Evolutionary conservation across 2,329 filamentous ascomycete species (phyloP).

Genomic region (Fusarium sp.): DNA sequence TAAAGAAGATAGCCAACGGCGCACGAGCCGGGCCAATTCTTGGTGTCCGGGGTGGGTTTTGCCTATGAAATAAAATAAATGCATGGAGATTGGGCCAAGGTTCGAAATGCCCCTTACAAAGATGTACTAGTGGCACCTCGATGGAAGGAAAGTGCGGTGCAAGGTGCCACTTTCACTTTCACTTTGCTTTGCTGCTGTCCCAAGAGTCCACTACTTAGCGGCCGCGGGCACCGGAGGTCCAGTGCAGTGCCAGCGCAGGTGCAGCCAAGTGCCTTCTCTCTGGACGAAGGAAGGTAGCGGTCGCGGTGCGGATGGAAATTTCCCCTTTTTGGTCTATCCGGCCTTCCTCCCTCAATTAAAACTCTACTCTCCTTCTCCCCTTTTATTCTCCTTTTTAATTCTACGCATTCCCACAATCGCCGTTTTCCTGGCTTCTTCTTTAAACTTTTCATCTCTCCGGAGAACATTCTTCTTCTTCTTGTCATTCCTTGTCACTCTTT

Average conservation of each 20-base stretch:
- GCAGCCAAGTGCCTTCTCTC: slow-evolving; percentile 11
- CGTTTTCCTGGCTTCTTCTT: slow-evolving; percentile 35
- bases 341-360: slow-evolving; percentile 41
- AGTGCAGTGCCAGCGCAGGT: slow-evolving; percentile 40
- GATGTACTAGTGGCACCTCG: slow-evolving; percentile 40
- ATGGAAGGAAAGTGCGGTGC: slow-evolving; percentile 39
- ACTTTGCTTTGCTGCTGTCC: slow-evolving; percentile 22
- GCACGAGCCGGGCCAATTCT: slow-evolving; percentile 32
- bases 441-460: slow-evolving; percentile 40
- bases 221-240: slow-evolving; percentile 37
- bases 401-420: slow-evolving; percentile 42
- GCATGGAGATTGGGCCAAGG: slow-evolving; percentile 41
- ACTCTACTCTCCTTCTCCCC: slow-evolving; percentile 45
- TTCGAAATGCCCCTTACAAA: slow-evolving; percentile 37
- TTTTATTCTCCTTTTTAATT: slow-evolving; percentile 46
- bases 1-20: slow-evolving; percentile 9
- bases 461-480: slow-evolving; percentile 52
- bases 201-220: slow-evolving; percentile 6
- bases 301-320: slow-evolving; percentile 49
- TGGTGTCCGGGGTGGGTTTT: slow-evolving; percentile 30
- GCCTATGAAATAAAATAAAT: slow-evolving; percentile 24
- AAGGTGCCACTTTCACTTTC: slow-evolving; percentile 47
- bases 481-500: slow-evolving; percentile 53
- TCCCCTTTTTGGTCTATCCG: slow-evolving; percentile 54
- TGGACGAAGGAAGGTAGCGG: slow-evolving; percentile 15